These are phyloP conservation scores for Martiniozyma abietophila DNA, from an alignment of 805 yeast species.

Conservation along the genomic window DNA sequence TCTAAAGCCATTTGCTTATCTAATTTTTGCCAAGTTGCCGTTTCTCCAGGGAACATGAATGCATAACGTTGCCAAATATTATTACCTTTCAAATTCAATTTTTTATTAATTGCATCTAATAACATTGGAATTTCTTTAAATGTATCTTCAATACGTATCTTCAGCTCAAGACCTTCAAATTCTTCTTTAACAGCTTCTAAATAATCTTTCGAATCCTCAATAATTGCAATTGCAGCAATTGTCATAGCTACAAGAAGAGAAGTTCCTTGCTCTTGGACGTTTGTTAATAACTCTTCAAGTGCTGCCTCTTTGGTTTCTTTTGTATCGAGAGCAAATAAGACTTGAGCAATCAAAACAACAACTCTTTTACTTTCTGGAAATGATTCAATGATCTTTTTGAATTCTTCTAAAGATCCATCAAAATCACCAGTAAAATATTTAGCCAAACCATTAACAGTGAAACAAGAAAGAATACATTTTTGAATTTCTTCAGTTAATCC, in stretches of 20 bases:
- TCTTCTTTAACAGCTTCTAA: conserved; percentile 59
- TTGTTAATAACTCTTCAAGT: conserved; percentile 65
- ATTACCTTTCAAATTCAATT: conserved; percentile 19
- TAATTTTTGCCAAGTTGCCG: conserved; percentile 60
- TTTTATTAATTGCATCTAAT: conserved; percentile 39
- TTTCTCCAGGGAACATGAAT: conserved; percentile 63
- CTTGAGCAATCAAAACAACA: conserved; percentile 68
- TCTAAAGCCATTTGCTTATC: conserved; percentile 46
- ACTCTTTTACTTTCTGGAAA: conserved; percentile 55
- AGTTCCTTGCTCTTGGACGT: conserved; percentile 55
- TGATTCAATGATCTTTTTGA: conserved; percentile 49
- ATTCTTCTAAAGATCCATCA: conserved; percentile 57
- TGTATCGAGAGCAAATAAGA: conserved; percentile 65
- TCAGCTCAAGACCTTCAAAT: conserved; percentile 40
- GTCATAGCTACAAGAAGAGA: conserved; percentile 60
- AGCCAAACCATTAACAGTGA: conserved; percentile 65
- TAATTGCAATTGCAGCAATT: conserved; percentile 69
- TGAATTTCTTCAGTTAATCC: conserved; percentile 25
- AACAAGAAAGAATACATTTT: conserved; percentile 41
- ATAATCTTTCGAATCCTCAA: conserved; percentile 50
- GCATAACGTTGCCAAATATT: conserved; percentile 61
- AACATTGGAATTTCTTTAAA: conserved; percentile 50
- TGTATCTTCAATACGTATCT: conserved; percentile 37
- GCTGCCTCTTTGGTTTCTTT: conserved; percentile 80
- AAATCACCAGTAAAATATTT: conserved; percentile 55